Evolutionary conservation across 352 stramenopile species (phyloP), one percentile per base, ranked within the genome.

Genomic region (Pelagophyceae sp.): DNA sequence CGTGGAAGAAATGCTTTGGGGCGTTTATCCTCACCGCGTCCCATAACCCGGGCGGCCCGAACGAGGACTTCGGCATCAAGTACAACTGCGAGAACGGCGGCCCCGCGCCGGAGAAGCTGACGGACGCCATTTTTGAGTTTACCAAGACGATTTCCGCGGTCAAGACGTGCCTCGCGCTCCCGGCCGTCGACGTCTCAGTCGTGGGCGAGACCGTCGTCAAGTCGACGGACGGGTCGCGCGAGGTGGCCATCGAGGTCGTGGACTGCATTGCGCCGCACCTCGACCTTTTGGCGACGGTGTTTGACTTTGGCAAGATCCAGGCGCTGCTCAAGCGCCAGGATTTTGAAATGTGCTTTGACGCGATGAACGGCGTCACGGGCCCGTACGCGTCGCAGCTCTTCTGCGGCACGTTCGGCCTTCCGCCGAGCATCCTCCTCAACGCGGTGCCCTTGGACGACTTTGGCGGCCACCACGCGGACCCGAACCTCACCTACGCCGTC

Each of bases 21-120:
- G 96, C 91, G 11, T 98, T 99, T 83, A 99, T 99, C 80, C 87
- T 99, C 67, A 99, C 95, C 65, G 96, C 96, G 5, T 98, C 90
- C 85, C 96, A 99, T 93, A 99, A 99, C 89, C 96, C 97, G 67
- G 96, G 96, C 83, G 96, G 97, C 60, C 95, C 95, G 38, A 90
- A 98, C 63, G 87, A 93, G 85, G 97, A 99, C 86, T 99, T 99
- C 82, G 97, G 96, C 76, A 94, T 97, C 85, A 97, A 97, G 83
- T 99, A 99, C 93, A 99, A 99, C 87, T 91, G 85, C 50, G 96
- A 96, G 82, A 99, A 99, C 88, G 97, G 97, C 77, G 94, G 95
- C 40, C 96, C 96, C 17, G 96, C 97, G 31, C 93, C 95, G 0
- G 96, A 99, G 83, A 94, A 94, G 84, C 83, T 99, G 35, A 99